phyloP scores from a whole-genome alignment of 257 asterid genomes.

The Solanum gracilifrons region DNA sequence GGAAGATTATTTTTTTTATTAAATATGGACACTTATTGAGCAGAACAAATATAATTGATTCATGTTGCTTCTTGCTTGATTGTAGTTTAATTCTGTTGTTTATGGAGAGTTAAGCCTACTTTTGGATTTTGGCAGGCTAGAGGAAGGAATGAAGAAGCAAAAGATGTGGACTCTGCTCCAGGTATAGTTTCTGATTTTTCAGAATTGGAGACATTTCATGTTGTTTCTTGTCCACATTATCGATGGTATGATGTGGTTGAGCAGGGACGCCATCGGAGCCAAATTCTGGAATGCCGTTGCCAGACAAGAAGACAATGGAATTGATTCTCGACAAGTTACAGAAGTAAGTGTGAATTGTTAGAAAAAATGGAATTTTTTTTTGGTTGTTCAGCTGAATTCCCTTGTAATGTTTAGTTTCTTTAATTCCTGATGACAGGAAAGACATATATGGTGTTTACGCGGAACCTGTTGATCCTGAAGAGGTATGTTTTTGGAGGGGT shows the following conservation, averaged over 20 bases:
- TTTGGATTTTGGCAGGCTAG: conserved; percentile 54
- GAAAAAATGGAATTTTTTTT: neutral
- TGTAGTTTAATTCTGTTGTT: neutral
- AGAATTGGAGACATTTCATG: neutral
- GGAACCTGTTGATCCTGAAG: conserved; percentile 98
- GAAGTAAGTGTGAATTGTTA: conserved; percentile 43
- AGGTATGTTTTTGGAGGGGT: conserved; percentile 35
- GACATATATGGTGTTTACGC: conserved; percentile 92
- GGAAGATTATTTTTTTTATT: neutral
- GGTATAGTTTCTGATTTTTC: conserved; percentile 26
- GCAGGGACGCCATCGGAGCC: conserved; percentile 58
- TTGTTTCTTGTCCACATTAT: neutral
- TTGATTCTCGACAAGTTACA: conserved; percentile 87
- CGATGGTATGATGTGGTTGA: neutral
- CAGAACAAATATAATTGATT: neutral
- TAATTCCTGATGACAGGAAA: conserved; percentile 57
- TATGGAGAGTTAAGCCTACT: conserved; percentile 10
- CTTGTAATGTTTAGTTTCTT: conserved; percentile 15
- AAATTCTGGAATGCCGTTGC: conserved; percentile 40
- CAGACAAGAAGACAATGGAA: conserved; percentile 78
- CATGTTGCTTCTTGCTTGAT: neutral
- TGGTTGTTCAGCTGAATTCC: neutral
- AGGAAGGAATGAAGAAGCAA: conserved; percentile 34
- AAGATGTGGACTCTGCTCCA: conserved; percentile 48
- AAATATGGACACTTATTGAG: neutral